Base-by-base conservation (phyloP, 805 yeast species). In the Wickerhamiella sergipiensis region DNA sequence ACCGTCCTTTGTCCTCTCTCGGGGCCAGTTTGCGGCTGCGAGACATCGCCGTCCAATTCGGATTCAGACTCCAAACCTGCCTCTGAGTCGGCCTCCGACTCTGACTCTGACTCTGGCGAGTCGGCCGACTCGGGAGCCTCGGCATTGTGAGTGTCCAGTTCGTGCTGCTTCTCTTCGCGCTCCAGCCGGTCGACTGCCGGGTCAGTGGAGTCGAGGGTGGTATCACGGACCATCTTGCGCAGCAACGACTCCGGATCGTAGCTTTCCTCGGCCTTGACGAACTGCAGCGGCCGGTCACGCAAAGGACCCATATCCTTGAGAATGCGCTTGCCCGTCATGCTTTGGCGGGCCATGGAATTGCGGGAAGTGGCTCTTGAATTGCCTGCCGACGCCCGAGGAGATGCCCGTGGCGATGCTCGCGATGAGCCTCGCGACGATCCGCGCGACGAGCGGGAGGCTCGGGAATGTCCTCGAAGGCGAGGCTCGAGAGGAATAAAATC, bases 211-310 rank as follows among this genome's bases (percentile, higher is more conserved):
- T 23, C 45, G 18, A 21, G 17, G 7, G 31, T 42, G 4, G 45
- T 7, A 12, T 43, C 46, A 6, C 19, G 36, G 24, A 40, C 38
- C 49, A 47, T 33, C 21, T 21, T 38, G 18, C 33, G 17, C 4
- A 23, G 17, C 5, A 46, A 7, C 26, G 18, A 18, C n/a, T 38
- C 42, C 2, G 42, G 48, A 17, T 43, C 38, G 31, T 43, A 43
- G 46, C 9, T 24, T 15, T 29, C 48, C n/a, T 18, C 33, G 13
- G 43, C 47, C 8, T 17, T 15, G 18, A 57, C 58, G 46, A 57
- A 57, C 18, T 21, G 40, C n/a, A 57, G 54, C 6, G 59, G 59
- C 43, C 43, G 42, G 45, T 19, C 21, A n/a, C 59, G 51, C 45
- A 57, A 46, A 3, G 48, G 21, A 12, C 21, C 23, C 19, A 17